Percentiles rank a stretch among this genome's conserved stretches.
These are phyloP conservation scores for Candida montana DNA, from an alignment of 805 yeast species.

Conservation along the genomic window DNA sequence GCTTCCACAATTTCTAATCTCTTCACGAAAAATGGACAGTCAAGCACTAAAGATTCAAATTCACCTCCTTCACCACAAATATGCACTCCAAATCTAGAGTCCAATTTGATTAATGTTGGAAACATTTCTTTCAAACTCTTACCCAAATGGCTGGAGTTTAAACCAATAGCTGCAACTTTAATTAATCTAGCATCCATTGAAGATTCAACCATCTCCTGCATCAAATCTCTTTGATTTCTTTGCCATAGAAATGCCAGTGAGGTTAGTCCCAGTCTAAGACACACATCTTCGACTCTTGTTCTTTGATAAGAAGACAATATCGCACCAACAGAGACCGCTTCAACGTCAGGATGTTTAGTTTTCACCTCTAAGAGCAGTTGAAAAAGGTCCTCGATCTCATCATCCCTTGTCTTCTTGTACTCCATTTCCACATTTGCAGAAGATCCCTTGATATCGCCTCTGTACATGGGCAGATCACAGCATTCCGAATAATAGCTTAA, in stretches of 20 bases:
- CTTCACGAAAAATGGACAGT: slow-evolving; percentile 74
- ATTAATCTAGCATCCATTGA: slow-evolving; percentile 73
- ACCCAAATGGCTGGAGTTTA: slow-evolving; percentile 63
- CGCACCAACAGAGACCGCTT: slow-evolving; percentile 94
- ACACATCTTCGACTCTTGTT: slow-evolving; percentile 88
- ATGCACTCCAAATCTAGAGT: slow-evolving; percentile 71
- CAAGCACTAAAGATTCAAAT: slow-evolving; percentile 88
- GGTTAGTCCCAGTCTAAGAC: slow-evolving; percentile 62
- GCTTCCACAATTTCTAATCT: slow-evolving; percentile 29
- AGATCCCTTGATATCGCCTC: slow-evolving; percentile 57
- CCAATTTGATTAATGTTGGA: slow-evolving; percentile 52
- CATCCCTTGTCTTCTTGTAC: slow-evolving; percentile 59
- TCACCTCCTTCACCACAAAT: slow-evolving; percentile 99
- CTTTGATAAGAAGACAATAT: slow-evolving; percentile 93
- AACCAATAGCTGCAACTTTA: slow-evolving; percentile 91
- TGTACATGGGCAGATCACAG: slow-evolving; percentile 72
- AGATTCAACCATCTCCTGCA: slow-evolving; percentile 74
- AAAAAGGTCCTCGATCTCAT: slow-evolving; percentile 84
- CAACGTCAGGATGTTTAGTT: slow-evolving; percentile 57
- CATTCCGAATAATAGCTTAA: slow-evolving; percentile 62
- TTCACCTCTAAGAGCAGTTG: slow-evolving; percentile 45
- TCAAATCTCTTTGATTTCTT: slow-evolving; percentile 69
- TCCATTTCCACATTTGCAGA: slow-evolving; percentile 65
- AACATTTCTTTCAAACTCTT: slow-evolving; percentile 55
- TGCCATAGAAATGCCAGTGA: slow-evolving; percentile 87